Percentiles rank a stretch among this genome's conserved stretches.
Evolutionary conservation across 768 basidiomycete genomes (phyloP).

Genomic region (Russula dissimulans): DNA sequence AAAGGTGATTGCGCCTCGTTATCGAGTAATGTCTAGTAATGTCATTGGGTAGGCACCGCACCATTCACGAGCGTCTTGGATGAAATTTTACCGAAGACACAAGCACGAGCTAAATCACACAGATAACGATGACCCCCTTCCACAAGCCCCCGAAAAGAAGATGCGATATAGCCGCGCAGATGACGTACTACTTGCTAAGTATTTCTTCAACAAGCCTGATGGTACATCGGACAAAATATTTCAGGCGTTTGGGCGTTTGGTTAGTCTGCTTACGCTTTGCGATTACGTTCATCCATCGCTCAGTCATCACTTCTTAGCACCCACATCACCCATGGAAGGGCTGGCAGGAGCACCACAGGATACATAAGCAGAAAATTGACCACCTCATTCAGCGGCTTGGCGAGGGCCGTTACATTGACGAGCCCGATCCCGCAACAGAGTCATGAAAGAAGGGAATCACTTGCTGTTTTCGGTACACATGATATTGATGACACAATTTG

Average conservation of each 20-base stretch:
- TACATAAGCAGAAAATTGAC: constrained; percentile 81
- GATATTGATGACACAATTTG: constrained; percentile 5
- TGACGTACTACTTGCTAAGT: constrained; percentile 69
- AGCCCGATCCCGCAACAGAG: constrained; percentile 14
- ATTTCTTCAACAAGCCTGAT: constrained; percentile 62
- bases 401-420: constrained; percentile 47
- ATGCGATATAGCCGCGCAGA: constrained; percentile 77
- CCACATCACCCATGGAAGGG: constrained; percentile 91
- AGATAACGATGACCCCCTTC: constrained; percentile 61
- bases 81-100: constrained; percentile 87
- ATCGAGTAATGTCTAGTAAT: background rate
- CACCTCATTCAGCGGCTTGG: constrained; percentile 57
- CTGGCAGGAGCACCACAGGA: constrained; percentile 87
- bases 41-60: constrained; percentile 56
- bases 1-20: constrained; percentile 37
- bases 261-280: constrained; percentile 28
- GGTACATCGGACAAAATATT: constrained; percentile 82
- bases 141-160: constrained; percentile 76
- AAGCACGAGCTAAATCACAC: constrained; percentile 69
- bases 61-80: constrained; percentile 88
- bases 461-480: background rate
- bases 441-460: background rate
- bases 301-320: constrained; percentile 37
- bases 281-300: background rate
- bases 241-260: constrained; percentile 66